Percentiles rank a stretch among this genome's conserved stretches.
Conservation (phyloP, 2,329 filamentous ascomycete genomes). For the Curvularia sp. region DNA sequence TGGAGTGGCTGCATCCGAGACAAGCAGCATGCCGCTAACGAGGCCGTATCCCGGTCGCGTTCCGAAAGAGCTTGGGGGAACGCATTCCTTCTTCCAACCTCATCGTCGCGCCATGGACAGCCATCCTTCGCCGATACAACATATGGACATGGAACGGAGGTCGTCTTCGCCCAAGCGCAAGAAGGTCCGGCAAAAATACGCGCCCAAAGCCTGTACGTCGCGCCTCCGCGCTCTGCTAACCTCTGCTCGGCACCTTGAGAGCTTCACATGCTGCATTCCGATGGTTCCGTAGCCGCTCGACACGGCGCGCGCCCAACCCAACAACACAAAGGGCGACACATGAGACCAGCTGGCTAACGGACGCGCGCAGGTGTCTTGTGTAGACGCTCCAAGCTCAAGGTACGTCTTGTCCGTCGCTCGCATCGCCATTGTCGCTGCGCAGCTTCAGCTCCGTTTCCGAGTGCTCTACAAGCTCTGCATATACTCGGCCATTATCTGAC, state of each 20-base stretch:
- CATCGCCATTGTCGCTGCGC: background rate
- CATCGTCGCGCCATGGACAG: slow-evolving; percentile 36
- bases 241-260: slow-evolving; percentile 5
- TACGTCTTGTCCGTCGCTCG: slow-evolving; percentile 16
- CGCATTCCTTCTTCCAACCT: slow-evolving; percentile 25
- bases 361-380: slow-evolving; percentile 42
- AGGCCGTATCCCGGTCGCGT: slow-evolving; percentile 25
- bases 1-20: background rate
- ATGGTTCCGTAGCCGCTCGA: slow-evolving; percentile 32
- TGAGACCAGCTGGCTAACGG: slow-evolving; percentile 21
- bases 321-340: background rate
- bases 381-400: slow-evolving; percentile 48
- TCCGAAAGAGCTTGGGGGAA: slow-evolving; percentile 23
- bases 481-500: slow-evolving; percentile 6
- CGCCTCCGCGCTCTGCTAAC: slow-evolving; percentile 6
- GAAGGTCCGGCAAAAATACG: slow-evolving; percentile 48
- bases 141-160: slow-evolving; percentile 30
- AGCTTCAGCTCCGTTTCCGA: background rate
- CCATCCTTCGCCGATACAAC: slow-evolving; percentile 23
- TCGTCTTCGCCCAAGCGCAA: slow-evolving; percentile 46
- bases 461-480: background rate
- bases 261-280: slow-evolving; percentile 31
- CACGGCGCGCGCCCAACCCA: slow-evolving; percentile 4
- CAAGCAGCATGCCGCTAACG: slow-evolving; percentile 8
- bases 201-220: slow-evolving; percentile 46